Conservation (phyloP, 1,284 basidiomycete genomes). For the Thecaphora thlaspeos region DNA sequence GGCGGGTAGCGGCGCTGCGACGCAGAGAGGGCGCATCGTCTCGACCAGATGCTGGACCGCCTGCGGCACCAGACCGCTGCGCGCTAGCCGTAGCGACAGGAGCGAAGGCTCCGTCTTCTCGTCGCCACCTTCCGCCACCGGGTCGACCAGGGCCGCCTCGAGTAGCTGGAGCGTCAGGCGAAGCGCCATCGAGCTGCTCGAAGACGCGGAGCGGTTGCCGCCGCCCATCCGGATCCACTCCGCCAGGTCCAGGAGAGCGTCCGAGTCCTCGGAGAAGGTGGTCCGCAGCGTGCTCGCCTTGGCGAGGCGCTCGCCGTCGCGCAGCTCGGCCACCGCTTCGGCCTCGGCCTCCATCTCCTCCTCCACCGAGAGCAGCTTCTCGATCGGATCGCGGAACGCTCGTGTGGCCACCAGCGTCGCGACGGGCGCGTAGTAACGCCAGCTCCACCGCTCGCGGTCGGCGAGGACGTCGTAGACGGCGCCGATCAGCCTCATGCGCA, state of each 20-base stretch:
- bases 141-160: slow-evolving; percentile 12
- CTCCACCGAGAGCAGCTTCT: slow-evolving; percentile 2
- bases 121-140: slow-evolving; percentile 2
- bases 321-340: slow-evolving; percentile 28
- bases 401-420: slow-evolving; percentile 18
- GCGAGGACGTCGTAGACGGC: slow-evolving; percentile 27
- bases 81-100: slow-evolving; percentile 16
- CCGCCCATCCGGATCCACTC: neutral
- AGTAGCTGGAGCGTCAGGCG: slow-evolving; percentile 18
- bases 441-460: slow-evolving; percentile 19
- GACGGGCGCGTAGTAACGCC: slow-evolving; percentile 19
- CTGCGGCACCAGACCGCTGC: slow-evolving; percentile 22
- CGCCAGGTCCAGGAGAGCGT: slow-evolving; percentile 28
- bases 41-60: slow-evolving; percentile 23
- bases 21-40: slow-evolving; percentile 23
- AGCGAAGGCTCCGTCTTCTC: slow-evolving; percentile 6
- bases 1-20: slow-evolving; percentile 14
- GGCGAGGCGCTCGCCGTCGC: slow-evolving; percentile 21
- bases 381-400: slow-evolving; percentile 6
- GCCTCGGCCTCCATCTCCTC: slow-evolving; percentile 19
- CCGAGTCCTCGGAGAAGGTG: slow-evolving; percentile 22
- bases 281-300: slow-evolving; percentile 26
- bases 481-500: slow-evolving; percentile 31
- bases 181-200: slow-evolving; percentile 3
- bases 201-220: neutral